Base-by-base conservation (phyloP, 257 asterid genomes). In the Fraxinus quadrangulata region DNA sequence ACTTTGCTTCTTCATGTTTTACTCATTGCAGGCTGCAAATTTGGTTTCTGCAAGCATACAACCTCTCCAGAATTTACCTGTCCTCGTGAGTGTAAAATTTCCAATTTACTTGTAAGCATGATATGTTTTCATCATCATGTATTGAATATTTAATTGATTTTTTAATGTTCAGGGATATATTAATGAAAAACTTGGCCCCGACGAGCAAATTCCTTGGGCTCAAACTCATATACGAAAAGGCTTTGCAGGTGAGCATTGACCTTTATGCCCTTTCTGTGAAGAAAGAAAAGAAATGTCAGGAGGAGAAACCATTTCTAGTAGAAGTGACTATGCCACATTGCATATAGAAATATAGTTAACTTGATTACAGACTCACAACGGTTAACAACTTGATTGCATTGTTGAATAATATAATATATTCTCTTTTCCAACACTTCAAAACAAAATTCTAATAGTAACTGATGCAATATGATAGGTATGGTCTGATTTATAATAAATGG, bases 161-260 rank as follows among this genome's bases (percentile, higher is more conserved):
- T 70, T 49, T 31, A 31, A 45, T 31, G 45, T 45, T 70, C 79
- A 88, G 92, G 86, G 82, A 73, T 87, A 81, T 26, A 86, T 94
- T 39, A 75, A 84, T 47, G 97, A 91, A 75, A 94, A 90, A 83
- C 80, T 92, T 81, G 96, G 96, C 71, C 88, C 94, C 19, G 88
- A 89, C 66, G 94, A 89, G 89, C 83, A 81, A 84, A 76, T 83
- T 76, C 82, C 91, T 78, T 92, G 96, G 97, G 90, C 79, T 87
- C 84, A 61, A 42, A 75, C 36, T 72, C 95, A 85, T 82, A 83
- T 91, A 73, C 59, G 56, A 74, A 87, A 76, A 30, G 99, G 97
- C 75, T 94, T 94, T 77, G 69, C 83, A 70, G 97, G 99, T 94
- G 88, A 76, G 84, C 81, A 59, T 77, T 54, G 77, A 61, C 56